phyloP scores from a whole-genome alignment of 306 rosid species.

The Quercus variabilis region DNA sequence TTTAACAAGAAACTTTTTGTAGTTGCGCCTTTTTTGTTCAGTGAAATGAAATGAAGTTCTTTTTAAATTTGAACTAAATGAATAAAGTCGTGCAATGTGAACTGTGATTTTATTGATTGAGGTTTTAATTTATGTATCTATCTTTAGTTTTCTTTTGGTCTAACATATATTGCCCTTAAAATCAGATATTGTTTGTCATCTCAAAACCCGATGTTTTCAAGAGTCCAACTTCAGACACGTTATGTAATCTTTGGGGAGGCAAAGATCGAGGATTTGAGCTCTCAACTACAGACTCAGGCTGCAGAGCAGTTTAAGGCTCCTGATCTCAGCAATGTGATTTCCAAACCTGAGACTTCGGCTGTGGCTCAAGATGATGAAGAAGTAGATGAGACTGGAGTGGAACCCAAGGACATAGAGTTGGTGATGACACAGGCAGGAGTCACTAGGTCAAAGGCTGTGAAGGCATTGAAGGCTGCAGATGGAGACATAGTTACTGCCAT shows the following conservation, averaged over 20 bases:
- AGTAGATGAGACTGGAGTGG: constrained; percentile 75
- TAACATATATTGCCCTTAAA: neutral
- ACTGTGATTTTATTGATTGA: neutral
- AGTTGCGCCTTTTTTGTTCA: neutral
- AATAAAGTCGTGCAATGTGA: neutral
- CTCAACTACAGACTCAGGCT: constrained; percentile 83
- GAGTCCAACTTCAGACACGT: constrained; percentile 88
- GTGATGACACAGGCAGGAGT: constrained; percentile 97
- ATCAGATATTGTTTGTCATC: constrained; percentile 76
- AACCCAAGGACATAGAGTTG: constrained; percentile 80
- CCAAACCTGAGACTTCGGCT: constrained; percentile 62
- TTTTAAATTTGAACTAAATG: neutral
- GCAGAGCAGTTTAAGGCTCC: constrained; percentile 97
- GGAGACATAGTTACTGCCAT: constrained; percentile 90
- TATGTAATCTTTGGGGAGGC: constrained; percentile 87
- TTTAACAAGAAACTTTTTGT: neutral
- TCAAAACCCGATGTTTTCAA: constrained; percentile 90
- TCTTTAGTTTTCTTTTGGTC: neutral
- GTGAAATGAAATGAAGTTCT: neutral
- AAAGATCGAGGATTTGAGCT: constrained; percentile 86
- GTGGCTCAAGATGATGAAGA: constrained; percentile 73
- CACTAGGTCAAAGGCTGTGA: constrained; percentile 71
- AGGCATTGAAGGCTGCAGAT: constrained; percentile 62
- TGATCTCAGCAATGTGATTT: constrained; percentile 49
- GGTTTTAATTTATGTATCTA: neutral